Evolutionary conservation across 768 basidiomycete genomes (phyloP).

Genomic region (Dendrothele bispora): DNA sequence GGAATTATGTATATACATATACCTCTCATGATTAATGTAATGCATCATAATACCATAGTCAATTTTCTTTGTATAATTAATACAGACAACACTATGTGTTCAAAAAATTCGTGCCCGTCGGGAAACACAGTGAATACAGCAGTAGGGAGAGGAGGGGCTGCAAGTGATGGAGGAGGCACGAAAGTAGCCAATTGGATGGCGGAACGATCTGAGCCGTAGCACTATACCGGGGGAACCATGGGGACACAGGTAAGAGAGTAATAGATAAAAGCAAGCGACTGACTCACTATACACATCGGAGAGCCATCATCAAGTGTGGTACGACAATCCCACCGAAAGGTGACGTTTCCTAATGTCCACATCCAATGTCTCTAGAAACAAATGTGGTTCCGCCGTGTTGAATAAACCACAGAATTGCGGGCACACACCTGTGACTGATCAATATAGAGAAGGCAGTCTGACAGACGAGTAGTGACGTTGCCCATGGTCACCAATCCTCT

Average conservation of each 20-base stretch:
- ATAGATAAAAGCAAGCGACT: not conserved
- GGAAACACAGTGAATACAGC: slow-evolving; percentile 47
- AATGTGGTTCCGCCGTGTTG: too few species aligned
- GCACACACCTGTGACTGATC: slow-evolving; percentile 32
- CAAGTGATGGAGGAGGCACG: slow-evolving; percentile 45
- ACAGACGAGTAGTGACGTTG: slow-evolving; percentile 36
- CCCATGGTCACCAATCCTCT: slow-evolving; percentile 42
- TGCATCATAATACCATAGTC: slow-evolving; percentile 12
- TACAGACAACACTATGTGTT: slow-evolving; percentile 45
- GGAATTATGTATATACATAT: too few species aligned
- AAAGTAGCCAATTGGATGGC: slow-evolving; percentile 42
- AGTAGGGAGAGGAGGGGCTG: slow-evolving; percentile 45
- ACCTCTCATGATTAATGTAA: too few species aligned
- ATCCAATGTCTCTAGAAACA: slow-evolving; percentile 40
- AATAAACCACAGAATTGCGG: too few species aligned
- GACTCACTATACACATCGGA: slow-evolving; percentile 45
- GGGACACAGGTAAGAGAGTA: not conserved
- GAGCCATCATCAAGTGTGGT: slow-evolving; percentile 44
- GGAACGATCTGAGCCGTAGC: slow-evolving; percentile 26
- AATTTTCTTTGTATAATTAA: slow-evolving; percentile 43
- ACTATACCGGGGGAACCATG: slow-evolving; percentile 17
- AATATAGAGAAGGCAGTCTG: slow-evolving; percentile 35
- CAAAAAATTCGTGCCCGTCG: slow-evolving; percentile 41
- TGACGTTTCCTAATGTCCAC: slow-evolving; percentile 36
- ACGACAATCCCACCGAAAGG: slow-evolving; percentile 48